These are phyloP conservation scores for Galerina sulciceps DNA, from an alignment of 768 basidiomycete genomes.

Conservation along the genomic window DNA sequence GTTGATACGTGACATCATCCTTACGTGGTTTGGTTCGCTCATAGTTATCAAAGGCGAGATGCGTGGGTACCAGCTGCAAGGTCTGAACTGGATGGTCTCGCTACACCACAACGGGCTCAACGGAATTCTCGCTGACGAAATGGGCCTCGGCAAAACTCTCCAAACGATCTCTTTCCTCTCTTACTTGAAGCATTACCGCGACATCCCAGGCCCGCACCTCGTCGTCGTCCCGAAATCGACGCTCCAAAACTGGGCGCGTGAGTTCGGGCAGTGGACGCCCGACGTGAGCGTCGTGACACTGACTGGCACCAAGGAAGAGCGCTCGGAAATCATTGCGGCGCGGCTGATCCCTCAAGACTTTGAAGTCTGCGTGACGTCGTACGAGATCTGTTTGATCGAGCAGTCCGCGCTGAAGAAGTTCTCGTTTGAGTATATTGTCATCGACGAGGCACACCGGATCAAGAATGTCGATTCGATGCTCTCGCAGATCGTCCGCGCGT, in stretches of 20 bases:
- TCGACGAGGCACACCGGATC: conserved; percentile 99
- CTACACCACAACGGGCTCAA: conserved; percentile 95
- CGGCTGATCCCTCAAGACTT: conserved; percentile 87
- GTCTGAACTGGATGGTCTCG: conserved; percentile 83
- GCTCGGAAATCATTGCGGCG: conserved; percentile 78
- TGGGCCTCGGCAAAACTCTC: conserved; percentile 98
- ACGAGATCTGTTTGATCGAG: conserved; percentile 97
- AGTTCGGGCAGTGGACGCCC: too few relatives aligned
- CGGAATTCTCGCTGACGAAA: conserved; percentile 96
- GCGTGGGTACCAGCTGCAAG: too few relatives aligned
- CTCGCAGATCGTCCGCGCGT: conserved; percentile 91
- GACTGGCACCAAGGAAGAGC: conserved; percentile 89
- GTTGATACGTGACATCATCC: too few relatives aligned
- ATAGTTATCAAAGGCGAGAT: too few relatives aligned
- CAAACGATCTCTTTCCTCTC: conserved; percentile 98
- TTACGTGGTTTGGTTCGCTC: too few relatives aligned
- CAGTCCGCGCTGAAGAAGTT: conserved; percentile 91
- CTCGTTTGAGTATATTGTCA: conserved; percentile 96
- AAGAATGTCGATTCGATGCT: conserved; percentile 99
- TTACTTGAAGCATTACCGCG: conserved; percentile 88
- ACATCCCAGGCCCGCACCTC: conserved; percentile 81
- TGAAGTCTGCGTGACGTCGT: conserved; percentile 93
- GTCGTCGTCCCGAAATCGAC: conserved; percentile 99
- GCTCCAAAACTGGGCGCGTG: conserved; percentile 76
- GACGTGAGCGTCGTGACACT: conserved; percentile 82